Evolutionary conservation across 768 basidiomycete species (phyloP), one percentile per base, ranked within the genome.

Genomic region (Gelatoporia subvermispora): DNA sequence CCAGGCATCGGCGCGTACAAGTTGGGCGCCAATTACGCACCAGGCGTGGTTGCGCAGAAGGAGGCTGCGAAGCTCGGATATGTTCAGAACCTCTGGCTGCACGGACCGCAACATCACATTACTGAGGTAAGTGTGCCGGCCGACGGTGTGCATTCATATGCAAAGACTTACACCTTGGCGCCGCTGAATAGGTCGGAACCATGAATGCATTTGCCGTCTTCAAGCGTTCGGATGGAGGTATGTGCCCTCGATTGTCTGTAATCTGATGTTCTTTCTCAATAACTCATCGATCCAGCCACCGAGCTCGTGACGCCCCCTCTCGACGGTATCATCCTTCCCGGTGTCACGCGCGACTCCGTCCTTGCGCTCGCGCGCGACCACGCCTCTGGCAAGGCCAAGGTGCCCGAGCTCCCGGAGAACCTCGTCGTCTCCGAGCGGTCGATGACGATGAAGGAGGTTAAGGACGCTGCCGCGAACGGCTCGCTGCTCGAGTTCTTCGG

Each of bases 151-250:
- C 35, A 9, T 9, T 35, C 35, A 9, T 9, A 35, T 35, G 35
- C 35, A 35, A 9, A n/a, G 9, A n/a, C 35, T 9, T 11, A 5
- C 5, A 45, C 7, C 5, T 45, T 35, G 2, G 35, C 22, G 9
- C 0, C 18, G 20, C 22, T 4, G n/a, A 20, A 34, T 58, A 72
- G 67, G 91, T 92, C 36, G 93, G 93, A 36, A 92, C 91, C 1
- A 94, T 94, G 93, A 95, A 95, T 67, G 68, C 93, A 64, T 94
- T 94, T 52, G 81, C 85, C 38, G 88, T 84, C 3, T 82, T 93
- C 67, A 80, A 78, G 63, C 77, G 74, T 18, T 75, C 78, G 17
- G 79, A 87, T 58, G 88, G 87, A 41, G 70, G 85, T 82, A 45
- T 49, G 73, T 52, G 37, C 35, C 10, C 22, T n/a, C 21, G n/a